Percentiles rank a stretch among this genome's conserved stretches.
Conservation (phyloP, 352 stramenopile species). For the Elongisporangium undulatum region DNA sequence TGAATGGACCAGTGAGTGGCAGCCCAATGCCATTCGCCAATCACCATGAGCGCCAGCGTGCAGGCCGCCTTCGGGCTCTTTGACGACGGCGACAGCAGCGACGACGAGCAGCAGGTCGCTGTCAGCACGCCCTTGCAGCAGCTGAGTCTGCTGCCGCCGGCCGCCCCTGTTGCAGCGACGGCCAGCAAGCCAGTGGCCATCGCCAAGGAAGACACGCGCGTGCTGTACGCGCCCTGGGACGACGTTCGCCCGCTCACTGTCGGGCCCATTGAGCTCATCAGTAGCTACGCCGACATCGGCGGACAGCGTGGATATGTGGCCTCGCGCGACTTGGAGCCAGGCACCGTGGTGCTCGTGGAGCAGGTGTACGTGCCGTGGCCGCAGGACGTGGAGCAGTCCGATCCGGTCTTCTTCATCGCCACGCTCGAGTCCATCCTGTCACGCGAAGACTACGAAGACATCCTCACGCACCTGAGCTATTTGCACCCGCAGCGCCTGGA, state of each 20-base stretch:
- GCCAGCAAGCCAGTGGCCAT: constrained; percentile 1
- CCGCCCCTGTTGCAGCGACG: constrained; percentile 2
- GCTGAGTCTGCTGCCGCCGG: constrained; percentile 5
- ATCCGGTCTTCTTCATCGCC: constrained; percentile 81
- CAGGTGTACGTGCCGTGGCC: constrained; percentile 89
- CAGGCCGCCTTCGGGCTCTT: constrained; percentile 79
- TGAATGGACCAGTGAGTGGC: neutral
- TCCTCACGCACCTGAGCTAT: constrained; percentile 75
- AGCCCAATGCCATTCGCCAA: constrained; percentile 7
- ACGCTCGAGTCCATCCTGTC: constrained; percentile 86
- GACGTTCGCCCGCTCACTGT: constrained; percentile 79
- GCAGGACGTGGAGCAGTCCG: constrained; percentile 69
- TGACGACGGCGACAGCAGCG: constrained; percentile 76
- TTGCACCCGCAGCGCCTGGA: constrained; percentile 85
- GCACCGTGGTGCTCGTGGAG: constrained; percentile 90
- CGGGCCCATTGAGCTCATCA: constrained; percentile 69
- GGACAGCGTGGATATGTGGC: constrained; percentile 90
- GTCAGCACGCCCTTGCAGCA: constrained; percentile 16
- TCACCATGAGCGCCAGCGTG: constrained; percentile 37
- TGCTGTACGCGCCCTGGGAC: constrained; percentile 66
- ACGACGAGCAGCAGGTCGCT: constrained; percentile 21
- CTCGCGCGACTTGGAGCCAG: constrained; percentile 62
- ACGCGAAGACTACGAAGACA: constrained; percentile 51
- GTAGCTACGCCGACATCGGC: constrained; percentile 49
- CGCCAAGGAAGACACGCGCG: constrained; percentile 13